Conservation (phyloP, 2,329 filamentous ascomycete species). For the Thyridium curvatum region DNA sequence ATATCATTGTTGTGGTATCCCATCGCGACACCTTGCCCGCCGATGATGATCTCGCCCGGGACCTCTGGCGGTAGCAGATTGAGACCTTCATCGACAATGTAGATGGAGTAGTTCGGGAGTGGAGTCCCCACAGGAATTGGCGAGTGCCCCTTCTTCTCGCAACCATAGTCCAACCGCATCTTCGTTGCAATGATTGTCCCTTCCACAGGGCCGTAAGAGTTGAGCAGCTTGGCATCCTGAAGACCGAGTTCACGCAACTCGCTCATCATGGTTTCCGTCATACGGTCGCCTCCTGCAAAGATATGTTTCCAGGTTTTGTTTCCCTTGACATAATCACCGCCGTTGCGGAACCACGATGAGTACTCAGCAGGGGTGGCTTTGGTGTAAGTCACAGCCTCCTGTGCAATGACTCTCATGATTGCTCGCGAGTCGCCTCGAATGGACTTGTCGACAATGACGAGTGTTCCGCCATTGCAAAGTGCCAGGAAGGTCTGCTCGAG, state of each 20-base stretch:
- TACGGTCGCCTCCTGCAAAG: too few species aligned
- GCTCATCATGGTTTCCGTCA: too few species aligned
- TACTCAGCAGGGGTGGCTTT: constrained; percentile 32
- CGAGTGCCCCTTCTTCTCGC: too few species aligned
- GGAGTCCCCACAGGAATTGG: too few species aligned
- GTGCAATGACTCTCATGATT: too few species aligned
- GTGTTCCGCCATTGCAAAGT: constrained; percentile 14
- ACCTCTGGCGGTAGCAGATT: constrained; percentile 23
- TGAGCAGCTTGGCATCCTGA: too few species aligned
- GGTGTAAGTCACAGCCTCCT: constrained; percentile 27
- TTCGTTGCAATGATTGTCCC: constrained; percentile 15
- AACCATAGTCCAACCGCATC: too few species aligned
- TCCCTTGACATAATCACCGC: too few species aligned
- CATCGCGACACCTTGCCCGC: constrained; percentile 29
- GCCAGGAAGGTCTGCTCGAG: constrained; percentile 13
- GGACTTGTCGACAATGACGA: constrained; percentile 14
- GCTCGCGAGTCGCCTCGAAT: constrained; percentile 18
- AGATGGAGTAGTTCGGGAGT: constrained; percentile 26
- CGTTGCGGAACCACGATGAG: constrained; percentile 12
- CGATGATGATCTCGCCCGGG: constrained; percentile 29
- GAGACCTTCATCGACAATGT: constrained; percentile 30
- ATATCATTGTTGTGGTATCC: constrained; percentile 28
- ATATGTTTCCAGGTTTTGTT: too few species aligned
- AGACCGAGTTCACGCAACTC: too few species aligned
- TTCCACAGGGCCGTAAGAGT: constrained; percentile 25